A percentile compares a stretch with the other conserved stretches of the same genome.
Evolutionary conservation across 306 rosid genomes (phyloP).

Genomic region (Malus domestica): ASM211411v1 NC_041804.1:6350501-6351000

Average conservation of each 20-base stretch:
- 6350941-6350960: neutral
- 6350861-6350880: constrained; percentile 6
- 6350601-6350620: neutral
- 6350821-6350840: neutral
- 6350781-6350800: neutral
- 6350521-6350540: constrained; percentile 34
- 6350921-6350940: constrained; percentile 7
- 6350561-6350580: constrained; percentile 67
- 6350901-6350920: neutral
- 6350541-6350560: constrained; percentile 64
- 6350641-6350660: constrained; percentile 26
- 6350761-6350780: neutral
- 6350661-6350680: neutral
- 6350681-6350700: neutral
- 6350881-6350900: constrained; percentile 33
- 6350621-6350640: neutral
- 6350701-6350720: neutral
- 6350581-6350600: constrained; percentile 26
- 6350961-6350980: neutral
- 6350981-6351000: neutral
- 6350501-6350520: neutral
- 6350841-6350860: neutral
- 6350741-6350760: neutral
- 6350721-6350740: neutral
- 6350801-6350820: neutral